Evolutionary conservation across 2,329 filamentous ascomycete species (phyloP), one percentile per base, ranked within the genome.

Genomic region (Aureobasidium lini): DNA sequence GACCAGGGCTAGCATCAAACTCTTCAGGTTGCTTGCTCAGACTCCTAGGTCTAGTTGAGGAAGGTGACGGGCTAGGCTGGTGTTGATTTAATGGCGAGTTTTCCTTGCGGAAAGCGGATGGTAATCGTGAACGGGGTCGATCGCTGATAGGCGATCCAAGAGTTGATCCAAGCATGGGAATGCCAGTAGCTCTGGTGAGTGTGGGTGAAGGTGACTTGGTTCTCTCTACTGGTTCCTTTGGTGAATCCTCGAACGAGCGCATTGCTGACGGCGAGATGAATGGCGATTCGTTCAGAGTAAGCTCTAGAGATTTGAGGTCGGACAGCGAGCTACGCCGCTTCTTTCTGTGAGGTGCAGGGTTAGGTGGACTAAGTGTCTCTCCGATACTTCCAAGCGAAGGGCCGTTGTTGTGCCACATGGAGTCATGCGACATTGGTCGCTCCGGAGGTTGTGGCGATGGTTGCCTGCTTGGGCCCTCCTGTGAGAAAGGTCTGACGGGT

Each of bases 301-400:
- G 81, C 74, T 93, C 85, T 16, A 89, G 76, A 59, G 77, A 81
- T 65, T 85, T 88, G 49, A 97, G 79, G 71, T 97, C 93, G 4
- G 92, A 96, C 43, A 97, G 76, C 29, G 92, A 96, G 74, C 92
- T 96, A 70, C 93, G 86, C 59, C 93, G 83, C 77, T 95, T 96
- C 76, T 86, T 92, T 70, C 82, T 85, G 46, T 77, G 74, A 57
- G 32, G 42, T 7, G 34, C 31, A 31, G 43, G 34, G 8, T 39
- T 39, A 3, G 54, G 42, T 3, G 54, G 54, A 34, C 54, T 57
- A 7, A 57, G 42, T n/a, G 54, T 48, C 18, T 57, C 54, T 29
- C 54, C 54, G 18, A 57, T 57, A 9, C 54, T 57, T 31, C 32
- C 34, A 9, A 57, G 43, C 23, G 43, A 40, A 37, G 34, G 54